These are phyloP conservation scores for Aspergillus saccharolyticus DNA, from an alignment of 495 filamentous ascomycete genomes.

Conservation along the genomic window DNA sequence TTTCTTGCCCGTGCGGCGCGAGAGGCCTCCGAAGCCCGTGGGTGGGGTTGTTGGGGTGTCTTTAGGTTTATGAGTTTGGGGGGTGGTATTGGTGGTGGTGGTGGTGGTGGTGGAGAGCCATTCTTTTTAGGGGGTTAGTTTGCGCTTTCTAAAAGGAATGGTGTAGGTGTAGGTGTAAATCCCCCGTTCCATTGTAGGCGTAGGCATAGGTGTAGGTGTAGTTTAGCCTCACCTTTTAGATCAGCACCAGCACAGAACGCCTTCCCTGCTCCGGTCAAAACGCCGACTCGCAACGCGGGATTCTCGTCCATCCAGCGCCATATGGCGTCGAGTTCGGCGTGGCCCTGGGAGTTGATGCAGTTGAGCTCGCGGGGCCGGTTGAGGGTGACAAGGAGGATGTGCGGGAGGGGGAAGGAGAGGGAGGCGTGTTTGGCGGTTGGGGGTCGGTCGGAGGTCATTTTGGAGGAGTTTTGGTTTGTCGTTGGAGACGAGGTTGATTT, in stretches of 20 bases:
- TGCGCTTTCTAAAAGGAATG: background rate
- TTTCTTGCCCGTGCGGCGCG: constrained; percentile 45
- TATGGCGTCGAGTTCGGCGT: constrained; percentile 48
- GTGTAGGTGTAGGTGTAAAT: too few species aligned
- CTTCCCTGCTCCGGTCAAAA: constrained; percentile 51
- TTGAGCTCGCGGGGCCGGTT: constrained; percentile 44
- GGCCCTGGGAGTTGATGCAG: constrained; percentile 46
- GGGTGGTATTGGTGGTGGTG: background rate
- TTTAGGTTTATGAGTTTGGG: constrained; percentile 4
- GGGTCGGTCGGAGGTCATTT: constrained; percentile 30
- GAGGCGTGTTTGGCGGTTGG: constrained; percentile 32
- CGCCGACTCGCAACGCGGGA: constrained; percentile 48
- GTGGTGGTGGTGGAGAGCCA: constrained; percentile 27
- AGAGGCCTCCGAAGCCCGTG: constrained; percentile 37
- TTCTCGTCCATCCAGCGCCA: constrained; percentile 56
- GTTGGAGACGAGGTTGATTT: constrained; percentile 1
- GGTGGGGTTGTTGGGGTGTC: constrained; percentile 9
- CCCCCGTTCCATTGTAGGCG: too few species aligned
- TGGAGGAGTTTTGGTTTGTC: background rate
- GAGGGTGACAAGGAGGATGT: constrained; percentile 46
- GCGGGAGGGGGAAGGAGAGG: constrained; percentile 44
- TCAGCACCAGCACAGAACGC: constrained; percentile 59
- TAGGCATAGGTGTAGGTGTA: too few species aligned
- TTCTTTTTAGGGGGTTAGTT: constrained; percentile 26
- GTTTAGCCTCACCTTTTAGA: constrained; percentile 39